Evolutionary conservation across 805 yeast genomes (phyloP), one percentile per base, ranked within the genome.

Genomic region (Candida coleopterorum): DNA sequence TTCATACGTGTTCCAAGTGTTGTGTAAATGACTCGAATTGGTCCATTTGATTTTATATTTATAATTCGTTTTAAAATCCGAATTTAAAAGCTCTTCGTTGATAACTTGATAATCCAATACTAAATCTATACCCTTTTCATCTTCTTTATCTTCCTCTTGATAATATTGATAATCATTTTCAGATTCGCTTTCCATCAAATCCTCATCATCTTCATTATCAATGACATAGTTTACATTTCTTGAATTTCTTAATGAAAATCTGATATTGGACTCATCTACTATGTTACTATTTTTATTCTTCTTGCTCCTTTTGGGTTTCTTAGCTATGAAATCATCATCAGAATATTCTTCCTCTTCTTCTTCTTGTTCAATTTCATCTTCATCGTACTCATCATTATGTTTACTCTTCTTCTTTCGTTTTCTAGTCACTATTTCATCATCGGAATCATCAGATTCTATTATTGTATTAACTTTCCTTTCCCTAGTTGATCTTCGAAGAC

Each of bases 1-100:
- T 9, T 59, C 62, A 60, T 82, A 88, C 2, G 75, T 56, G 55
- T 89, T 96, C 97, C 97, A 93, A 0, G 96, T 81, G 58, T 90
- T 93, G 62, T 93, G 99, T 43, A 93, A 68, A 63, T 93, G 97
- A 10, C 97, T 85, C 43, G 78, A 70, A 37, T 76, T 85, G 14
- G 75, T 70, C 98, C 99, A 93, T 62, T 93, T 93, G 48, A 93
- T 74, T 47, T 70, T 58, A 53, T 77, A 63, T 34, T 76, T 72
- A 50, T 69, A 81, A 41, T 75, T 78, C 35, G 64, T 63, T 48
- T 81, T 82, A 28, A 85, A 81, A 32, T 70, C 73, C 11, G 77
- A 69, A 29, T 60, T 42, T 56, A 64, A 61, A 17, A 65, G 62
- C 36, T 57, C 60, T 30, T 55, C 62, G 35, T 50, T 56, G 32